Conservation (phyloP, 1,284 basidiomycete genomes). For the Lignosus rhinocerotis region DNA sequence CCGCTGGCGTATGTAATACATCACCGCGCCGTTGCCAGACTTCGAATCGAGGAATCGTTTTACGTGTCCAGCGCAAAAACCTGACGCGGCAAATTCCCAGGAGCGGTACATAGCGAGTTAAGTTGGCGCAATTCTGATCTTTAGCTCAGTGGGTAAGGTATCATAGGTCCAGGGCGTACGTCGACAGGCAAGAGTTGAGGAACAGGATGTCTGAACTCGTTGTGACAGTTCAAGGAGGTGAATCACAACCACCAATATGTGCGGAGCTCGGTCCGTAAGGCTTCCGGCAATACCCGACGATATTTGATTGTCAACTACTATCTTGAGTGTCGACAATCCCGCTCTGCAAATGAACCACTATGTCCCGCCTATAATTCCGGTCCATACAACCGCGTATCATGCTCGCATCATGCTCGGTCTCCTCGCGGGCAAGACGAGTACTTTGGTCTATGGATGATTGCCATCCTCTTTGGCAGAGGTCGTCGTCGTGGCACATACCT, state of each 20-base stretch:
- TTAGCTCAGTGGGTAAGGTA: neutral
- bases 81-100: neutral
- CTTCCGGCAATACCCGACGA: conserved; percentile 2
- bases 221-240: too few relatives aligned
- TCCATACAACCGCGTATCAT: conserved; percentile 14
- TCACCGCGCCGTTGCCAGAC: conserved; percentile 12
- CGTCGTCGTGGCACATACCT: neutral
- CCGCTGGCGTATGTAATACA: conserved; percentile 5
- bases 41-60: neutral
- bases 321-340: conserved; percentile 18
- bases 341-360: conserved; percentile 7
- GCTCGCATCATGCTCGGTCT: conserved; percentile 22
- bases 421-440: neutral
- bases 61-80: neutral
- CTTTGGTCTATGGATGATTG: neutral
- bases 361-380: neutral
- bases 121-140: neutral
- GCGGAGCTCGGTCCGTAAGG: too few relatives aligned
- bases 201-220: too few relatives aligned
- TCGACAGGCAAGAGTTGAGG: too few relatives aligned
- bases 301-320: conserved; percentile 2
- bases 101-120: neutral
- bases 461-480: neutral
- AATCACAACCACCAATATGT: too few relatives aligned
- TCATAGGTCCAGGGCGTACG: too few relatives aligned